These are phyloP conservation scores for Saccharomycopsis selenospora DNA, from an alignment of 805 yeast genomes.

Conservation along the genomic window DNA sequence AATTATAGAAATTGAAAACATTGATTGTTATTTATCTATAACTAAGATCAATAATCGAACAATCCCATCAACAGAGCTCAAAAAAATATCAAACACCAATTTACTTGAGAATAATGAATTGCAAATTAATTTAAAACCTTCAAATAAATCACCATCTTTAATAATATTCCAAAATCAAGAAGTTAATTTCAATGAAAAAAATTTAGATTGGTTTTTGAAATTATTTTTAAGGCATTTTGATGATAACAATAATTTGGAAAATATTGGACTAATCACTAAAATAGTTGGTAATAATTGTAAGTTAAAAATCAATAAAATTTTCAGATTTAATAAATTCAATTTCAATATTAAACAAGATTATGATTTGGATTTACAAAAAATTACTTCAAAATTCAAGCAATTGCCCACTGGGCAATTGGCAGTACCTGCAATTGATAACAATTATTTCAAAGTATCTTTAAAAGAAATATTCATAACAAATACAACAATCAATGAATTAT, in stretches of 20 bases:
- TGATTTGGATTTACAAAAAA: too few species aligned
- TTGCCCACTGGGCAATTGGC: too few species aligned
- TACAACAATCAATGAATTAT: not conserved
- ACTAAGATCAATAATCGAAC: not conserved
- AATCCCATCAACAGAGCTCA: not conserved
- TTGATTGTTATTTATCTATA: not conserved
- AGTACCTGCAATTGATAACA: not conserved
- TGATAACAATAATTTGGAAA: not conserved
- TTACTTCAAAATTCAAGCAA: too few species aligned
- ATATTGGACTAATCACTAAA: not conserved
- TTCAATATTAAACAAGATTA: not conserved
- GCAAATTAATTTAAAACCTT: constrained; percentile 1
- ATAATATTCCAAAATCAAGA: constrained; percentile 1
- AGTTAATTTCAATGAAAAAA: constrained; percentile 1
- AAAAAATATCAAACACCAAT: not conserved
- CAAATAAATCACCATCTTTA: not conserved
- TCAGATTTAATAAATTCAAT: not conserved
- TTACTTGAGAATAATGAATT: not conserved
- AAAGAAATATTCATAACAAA: not conserved
- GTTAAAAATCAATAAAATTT: not conserved
- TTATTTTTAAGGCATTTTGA: not conserved
- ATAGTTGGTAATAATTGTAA: not conserved
- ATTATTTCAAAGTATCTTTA: not conserved
- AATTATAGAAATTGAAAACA: not conserved
- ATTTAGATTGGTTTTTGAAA: not conserved